Conservation (phyloP, 148 eudicot species). For the Mesembryanthemum crystallinum region DNA sequence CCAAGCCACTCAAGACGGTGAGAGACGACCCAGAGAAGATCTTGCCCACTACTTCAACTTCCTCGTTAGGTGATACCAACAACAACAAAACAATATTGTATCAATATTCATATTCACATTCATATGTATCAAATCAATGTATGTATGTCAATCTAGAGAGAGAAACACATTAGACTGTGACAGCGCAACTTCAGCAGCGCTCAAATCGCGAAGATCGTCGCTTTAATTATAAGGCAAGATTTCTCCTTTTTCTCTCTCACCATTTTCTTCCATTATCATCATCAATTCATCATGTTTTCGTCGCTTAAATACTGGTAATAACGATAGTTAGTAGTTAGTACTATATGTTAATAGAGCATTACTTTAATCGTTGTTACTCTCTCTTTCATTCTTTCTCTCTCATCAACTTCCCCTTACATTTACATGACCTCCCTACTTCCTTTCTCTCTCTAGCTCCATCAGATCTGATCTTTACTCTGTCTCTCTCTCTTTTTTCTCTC, state of each 20-base stretch:
- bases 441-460: neutral
- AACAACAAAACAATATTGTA: no score
- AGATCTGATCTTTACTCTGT: neutral
- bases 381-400: neutral
- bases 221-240: slow-evolving; percentile 14
- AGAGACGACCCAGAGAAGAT: no score
- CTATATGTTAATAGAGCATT: no score
- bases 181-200: slow-evolving; percentile 9
- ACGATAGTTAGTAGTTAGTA: no score
- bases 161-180: neutral
- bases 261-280: no score
- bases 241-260: neutral
- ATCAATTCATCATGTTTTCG: neutral
- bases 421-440: neutral
- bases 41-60: no score
- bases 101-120: no score
- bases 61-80: no score
- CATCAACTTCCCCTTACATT: neutral
- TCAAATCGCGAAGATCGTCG: neutral
- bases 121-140: no score
- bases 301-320: neutral
- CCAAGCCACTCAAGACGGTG: no score
- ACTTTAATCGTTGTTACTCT: neutral
- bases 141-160: no score
- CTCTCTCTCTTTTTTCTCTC: neutral